Evolutionary conservation across 2,329 filamentous ascomycete species (phyloP).

Genomic region (Fusarium sp.): DNA sequence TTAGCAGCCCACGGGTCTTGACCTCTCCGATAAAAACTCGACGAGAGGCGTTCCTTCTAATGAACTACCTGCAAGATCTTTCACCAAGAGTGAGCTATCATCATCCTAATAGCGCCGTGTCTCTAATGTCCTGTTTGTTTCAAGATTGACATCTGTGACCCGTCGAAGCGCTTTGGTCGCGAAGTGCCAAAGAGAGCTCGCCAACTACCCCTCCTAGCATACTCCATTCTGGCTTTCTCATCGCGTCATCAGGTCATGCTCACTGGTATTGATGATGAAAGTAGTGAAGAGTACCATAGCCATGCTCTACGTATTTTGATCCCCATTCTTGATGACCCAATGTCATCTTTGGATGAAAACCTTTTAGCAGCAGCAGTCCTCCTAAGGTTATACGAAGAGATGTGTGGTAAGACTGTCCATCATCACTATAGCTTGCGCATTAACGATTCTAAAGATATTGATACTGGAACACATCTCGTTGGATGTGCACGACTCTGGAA

Average conservation of each 20-base stretch:
- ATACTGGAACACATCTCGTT: slow-evolving; percentile 41
- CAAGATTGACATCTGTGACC: slow-evolving; percentile 55
- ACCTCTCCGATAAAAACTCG: neutral
- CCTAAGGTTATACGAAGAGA: slow-evolving; percentile 52
- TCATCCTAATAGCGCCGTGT: neutral
- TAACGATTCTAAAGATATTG: slow-evolving; percentile 28
- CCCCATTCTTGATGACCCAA: slow-evolving; percentile 47
- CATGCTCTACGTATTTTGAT: slow-evolving; percentile 53
- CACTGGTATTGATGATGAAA: slow-evolving; percentile 38
- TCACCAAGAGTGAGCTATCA: neutral
- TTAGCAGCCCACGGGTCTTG: neutral
- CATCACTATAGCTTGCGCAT: neutral
- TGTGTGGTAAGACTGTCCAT: slow-evolving; percentile 43
- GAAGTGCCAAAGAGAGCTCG: slow-evolving; percentile 53
- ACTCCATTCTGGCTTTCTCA: slow-evolving; percentile 41
- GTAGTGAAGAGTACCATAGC: slow-evolving; percentile 52
- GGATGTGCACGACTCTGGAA: slow-evolving; percentile 42
- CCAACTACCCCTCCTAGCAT: slow-evolving; percentile 50
- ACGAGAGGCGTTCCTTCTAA: neutral
- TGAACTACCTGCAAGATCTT: neutral
- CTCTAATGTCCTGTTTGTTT: neutral
- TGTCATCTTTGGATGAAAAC: slow-evolving; percentile 49
- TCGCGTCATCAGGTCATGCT: slow-evolving; percentile 35
- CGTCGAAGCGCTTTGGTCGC: slow-evolving; percentile 51
- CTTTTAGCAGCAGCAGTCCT: slow-evolving; percentile 52